Percentiles rank a stretch among this genome's conserved stretches.
Evolutionary conservation across 108 stramenopile species (phyloP).

Genomic region (Pseudonitzschia pungens): DNA sequence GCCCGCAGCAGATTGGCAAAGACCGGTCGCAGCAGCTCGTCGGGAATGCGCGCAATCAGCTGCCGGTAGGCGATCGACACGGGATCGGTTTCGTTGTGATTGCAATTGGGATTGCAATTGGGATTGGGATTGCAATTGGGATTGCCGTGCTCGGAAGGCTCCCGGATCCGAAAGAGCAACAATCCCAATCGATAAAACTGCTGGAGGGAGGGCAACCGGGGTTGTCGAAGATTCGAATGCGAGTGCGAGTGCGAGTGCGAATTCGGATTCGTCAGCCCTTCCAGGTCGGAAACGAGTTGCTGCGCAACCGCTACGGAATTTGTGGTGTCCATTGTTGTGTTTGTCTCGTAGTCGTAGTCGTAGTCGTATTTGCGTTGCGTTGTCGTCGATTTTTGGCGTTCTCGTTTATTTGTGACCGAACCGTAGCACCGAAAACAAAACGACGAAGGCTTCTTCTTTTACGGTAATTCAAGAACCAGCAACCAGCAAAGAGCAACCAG

Average conservation of each 20-base stretch:
- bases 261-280: neutral
- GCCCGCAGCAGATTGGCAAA: conserved; percentile 15
- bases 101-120: neutral
- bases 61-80: conserved; percentile 15
- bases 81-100: neutral
- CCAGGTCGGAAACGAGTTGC: conserved; percentile 5
- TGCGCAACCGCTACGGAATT: neutral
- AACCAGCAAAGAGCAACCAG: too few relatives aligned
- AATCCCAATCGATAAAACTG: conserved; percentile 22
- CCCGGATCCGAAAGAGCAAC: conserved; percentile 6
- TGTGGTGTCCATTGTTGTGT: neutral
- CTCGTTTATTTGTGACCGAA: too few relatives aligned
- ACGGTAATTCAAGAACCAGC: too few relatives aligned
- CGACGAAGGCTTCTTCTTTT: too few relatives aligned
- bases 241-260: neutral
- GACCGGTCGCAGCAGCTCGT: neutral
- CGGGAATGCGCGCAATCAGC: conserved; percentile 26
- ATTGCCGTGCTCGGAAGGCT: too few relatives aligned
- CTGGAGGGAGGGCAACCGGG: neutral
- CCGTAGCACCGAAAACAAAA: too few relatives aligned
- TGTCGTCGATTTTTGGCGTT: too few relatives aligned
- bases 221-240: too few relatives aligned
- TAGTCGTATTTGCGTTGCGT: too few relatives aligned
- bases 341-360: neutral
- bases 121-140: neutral